Evolutionary conservation across 208 protist genomes (phyloP).

Genomic region (Naegleria lovaniensis): DNA sequence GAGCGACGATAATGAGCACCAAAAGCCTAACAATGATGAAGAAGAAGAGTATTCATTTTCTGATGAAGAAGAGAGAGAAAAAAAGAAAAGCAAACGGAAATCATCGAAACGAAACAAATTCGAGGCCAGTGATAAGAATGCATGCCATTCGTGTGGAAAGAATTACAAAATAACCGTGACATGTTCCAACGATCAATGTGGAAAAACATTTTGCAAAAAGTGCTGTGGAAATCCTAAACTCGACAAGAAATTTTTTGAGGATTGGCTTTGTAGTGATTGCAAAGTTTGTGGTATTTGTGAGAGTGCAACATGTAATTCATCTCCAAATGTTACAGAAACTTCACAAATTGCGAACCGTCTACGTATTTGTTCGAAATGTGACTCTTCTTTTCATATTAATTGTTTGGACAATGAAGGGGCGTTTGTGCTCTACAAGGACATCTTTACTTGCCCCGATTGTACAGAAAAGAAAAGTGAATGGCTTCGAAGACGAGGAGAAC

Average conservation of each 20-base stretch:
- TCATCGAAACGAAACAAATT: not conserved
- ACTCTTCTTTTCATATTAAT: not conserved
- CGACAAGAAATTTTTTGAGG: not conserved
- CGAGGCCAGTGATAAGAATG: not conserved
- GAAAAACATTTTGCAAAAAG: not conserved
- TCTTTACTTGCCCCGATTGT: not conserved
- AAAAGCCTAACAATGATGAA: not conserved
- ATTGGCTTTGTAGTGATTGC: not conserved
- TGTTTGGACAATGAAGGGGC: not conserved
- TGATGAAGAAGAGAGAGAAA: not conserved
- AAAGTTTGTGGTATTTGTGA: not conserved
- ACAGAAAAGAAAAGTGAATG: not conserved
- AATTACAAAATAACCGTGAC: not conserved
- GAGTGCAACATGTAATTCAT: not conserved
- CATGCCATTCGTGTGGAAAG: not conserved
- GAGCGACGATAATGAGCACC: not conserved
- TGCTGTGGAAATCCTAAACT: not conserved
- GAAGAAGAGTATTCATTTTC: not conserved
- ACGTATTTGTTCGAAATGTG: not conserved
- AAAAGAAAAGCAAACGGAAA: not conserved
- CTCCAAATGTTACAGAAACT: not conserved
- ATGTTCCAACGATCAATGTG: not conserved
- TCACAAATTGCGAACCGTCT: not conserved
- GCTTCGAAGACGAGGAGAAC: not conserved
- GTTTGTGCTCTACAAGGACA: not conserved